Conservation (phyloP, 2,329 filamentous ascomycete species). For the Ophiostoma australiae region DNA sequence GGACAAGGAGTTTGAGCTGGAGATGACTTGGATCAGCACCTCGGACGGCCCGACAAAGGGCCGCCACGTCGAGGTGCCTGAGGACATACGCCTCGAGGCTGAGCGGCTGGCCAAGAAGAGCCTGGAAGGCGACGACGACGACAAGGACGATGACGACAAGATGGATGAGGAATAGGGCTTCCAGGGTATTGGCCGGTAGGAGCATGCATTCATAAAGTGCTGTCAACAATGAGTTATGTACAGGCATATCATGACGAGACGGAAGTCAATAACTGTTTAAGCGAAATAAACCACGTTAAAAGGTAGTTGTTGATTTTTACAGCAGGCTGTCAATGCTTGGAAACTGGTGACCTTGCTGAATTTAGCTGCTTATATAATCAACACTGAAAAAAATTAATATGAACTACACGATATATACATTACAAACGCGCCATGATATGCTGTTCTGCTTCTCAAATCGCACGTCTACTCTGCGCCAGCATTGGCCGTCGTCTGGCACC, state of each 20-base stretch:
- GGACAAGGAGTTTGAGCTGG: slow-evolving; percentile 98
- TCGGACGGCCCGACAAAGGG: slow-evolving; percentile 84
- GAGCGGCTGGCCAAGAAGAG: slow-evolving; percentile 88
- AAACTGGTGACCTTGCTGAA: background rate
- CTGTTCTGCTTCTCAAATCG: background rate
- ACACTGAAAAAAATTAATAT: background rate
- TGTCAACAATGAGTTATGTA: background rate
- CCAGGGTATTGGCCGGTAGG: background rate
- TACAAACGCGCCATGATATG: slow-evolving; percentile 3
- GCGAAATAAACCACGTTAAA: background rate
- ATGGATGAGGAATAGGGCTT: slow-evolving; percentile 63
- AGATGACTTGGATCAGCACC: slow-evolving; percentile 97
- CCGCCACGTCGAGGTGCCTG: slow-evolving; percentile 87
- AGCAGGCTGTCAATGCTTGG: background rate
- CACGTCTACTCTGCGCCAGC: background rate
- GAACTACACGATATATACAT: background rate
- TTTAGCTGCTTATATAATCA: background rate
- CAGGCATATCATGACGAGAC: slow-evolving; percentile 9
- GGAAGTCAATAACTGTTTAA: slow-evolving; percentile 6
- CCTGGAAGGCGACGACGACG: slow-evolving; percentile 80
- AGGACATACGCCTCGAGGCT: slow-evolving; percentile 83
- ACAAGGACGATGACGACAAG: slow-evolving; percentile 64
- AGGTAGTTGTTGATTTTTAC: background rate
- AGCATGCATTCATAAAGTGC: background rate
- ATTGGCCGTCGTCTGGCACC: slow-evolving; percentile 41